Conservation (phyloP, 345 rosid genomes). For the Nasturtium officinale region DNA sequence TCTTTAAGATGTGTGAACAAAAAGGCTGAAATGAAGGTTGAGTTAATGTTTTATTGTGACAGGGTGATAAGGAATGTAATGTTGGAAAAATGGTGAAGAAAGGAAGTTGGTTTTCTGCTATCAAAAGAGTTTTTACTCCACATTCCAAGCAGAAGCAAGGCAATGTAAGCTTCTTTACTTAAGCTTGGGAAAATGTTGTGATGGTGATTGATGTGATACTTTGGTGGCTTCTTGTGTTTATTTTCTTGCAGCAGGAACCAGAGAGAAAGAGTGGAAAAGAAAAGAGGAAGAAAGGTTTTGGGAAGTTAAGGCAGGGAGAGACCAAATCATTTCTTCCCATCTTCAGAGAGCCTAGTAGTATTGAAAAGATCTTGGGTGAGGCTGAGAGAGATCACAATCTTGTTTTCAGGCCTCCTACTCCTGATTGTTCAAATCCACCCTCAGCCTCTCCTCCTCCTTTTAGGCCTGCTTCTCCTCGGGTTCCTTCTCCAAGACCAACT, state of each 20-base stretch:
- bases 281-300: conserved; percentile 74
- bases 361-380: conserved; percentile 88
- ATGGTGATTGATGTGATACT: conserved; percentile 21
- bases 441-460: conserved; percentile 43
- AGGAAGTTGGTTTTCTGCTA: conserved; percentile 91
- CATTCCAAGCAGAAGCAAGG: conserved; percentile 74
- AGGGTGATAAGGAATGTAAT: conserved; percentile 59
- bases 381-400: conserved; percentile 87
- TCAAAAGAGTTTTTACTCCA: conserved; percentile 77
- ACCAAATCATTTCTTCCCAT: conserved; percentile 81
- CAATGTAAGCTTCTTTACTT: conserved; percentile 50
- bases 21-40: conserved; percentile 3
- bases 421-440: conserved; percentile 22
- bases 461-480: conserved; percentile 38
- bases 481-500: conserved; percentile 42
- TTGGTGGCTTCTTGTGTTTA: conserved; percentile 28
- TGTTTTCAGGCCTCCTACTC: conserved; percentile 70
- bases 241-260: conserved; percentile 50
- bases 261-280: conserved; percentile 67
- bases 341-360: conserved; percentile 90
- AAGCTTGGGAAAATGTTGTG: conserved; percentile 22
- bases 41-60: conserved; percentile 32
- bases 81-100: conserved; percentile 89
- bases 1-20: conserved; percentile 12
- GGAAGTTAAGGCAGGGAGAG: conserved; percentile 64